Evolutionary conservation across 768 basidiomycete genomes (phyloP), one percentile per base, ranked within the genome.

Genomic region (Auricularia heimuer): DNA sequence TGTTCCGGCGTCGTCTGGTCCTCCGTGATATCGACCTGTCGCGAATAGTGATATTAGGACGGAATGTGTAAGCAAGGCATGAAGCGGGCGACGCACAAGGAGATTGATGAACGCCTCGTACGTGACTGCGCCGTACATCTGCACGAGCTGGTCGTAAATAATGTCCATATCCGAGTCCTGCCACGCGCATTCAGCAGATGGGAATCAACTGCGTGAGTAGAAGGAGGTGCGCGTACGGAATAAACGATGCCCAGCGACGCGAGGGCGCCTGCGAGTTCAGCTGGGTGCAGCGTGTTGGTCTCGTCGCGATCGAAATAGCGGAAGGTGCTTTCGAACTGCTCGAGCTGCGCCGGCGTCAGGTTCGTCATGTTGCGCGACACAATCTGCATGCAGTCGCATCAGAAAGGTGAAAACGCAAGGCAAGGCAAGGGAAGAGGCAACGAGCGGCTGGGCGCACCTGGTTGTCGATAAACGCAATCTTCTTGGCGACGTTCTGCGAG

Each of bases 281-380:
- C 81, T 66, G 88, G 72, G 66, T 82, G 85, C 45, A 98, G 83
- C 0, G 92, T 94, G 72, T 98, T 97, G 47, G 89, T 86, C 70
- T 92, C 89, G 69, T 98, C 94, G 67, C 86, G 86, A 76, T 98
- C 96, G 71, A 99, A 99, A 77, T 98, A 95, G 62, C 95, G 85
- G 86, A 99, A 98, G 1, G 94, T 96, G 73, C 88, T 86, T 75
- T 98, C 96, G 69, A 97, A 96, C 72, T 98, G 94, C 72, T 98
- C 96, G 29, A 98, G 80, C 72, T 94, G 93, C 14, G 93, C 94
- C 0, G 97, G 94, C 0, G 96, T 96, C 67, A 99, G 76, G 73
- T 98, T 97, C 33, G 93, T 90, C 84, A 92, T 88, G 70, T 92
- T 93, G 56, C 93, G 83, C 12, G 96, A 94, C 1, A 98, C 90